Evolutionary conservation across 2,329 filamentous ascomycete species (phyloP).

Genomic region (Xylariaceae sp.): DNA sequence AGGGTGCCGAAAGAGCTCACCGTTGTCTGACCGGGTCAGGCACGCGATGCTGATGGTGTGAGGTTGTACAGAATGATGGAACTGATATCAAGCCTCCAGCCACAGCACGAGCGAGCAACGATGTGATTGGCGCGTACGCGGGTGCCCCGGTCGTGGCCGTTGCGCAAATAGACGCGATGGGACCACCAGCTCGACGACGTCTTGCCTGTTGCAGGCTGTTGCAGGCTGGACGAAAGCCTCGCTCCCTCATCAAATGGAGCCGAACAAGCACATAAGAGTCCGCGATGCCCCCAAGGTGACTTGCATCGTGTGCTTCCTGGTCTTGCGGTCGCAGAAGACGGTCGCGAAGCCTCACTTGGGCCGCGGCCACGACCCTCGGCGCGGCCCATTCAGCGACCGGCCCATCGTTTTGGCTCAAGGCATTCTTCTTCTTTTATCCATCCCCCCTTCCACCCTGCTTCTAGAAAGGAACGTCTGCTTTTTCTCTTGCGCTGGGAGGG

Average conservation of each 20-base stretch:
- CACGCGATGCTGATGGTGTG: slow-evolving; percentile 3
- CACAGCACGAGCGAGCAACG: slow-evolving; percentile 15
- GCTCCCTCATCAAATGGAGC: slow-evolving; percentile 4
- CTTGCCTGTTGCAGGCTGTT: slow-evolving; percentile 4
- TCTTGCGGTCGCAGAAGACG: slow-evolving; percentile 22
- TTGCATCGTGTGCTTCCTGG: slow-evolving; percentile 12
- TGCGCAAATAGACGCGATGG: slow-evolving; percentile 18
- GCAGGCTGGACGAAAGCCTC: background rate
- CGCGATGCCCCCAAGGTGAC: slow-evolving; percentile 20
- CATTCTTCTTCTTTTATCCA: slow-evolving; percentile 4
- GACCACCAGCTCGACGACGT: slow-evolving; percentile 1
- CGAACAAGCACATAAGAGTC: slow-evolving; percentile 27
- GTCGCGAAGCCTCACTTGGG: slow-evolving; percentile 29
- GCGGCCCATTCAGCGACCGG: slow-evolving; percentile 24
- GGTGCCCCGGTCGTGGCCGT: slow-evolving; percentile 9
- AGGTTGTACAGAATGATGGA: slow-evolving; percentile 1
- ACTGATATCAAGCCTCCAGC: slow-evolving; percentile 10
- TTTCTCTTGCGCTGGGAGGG: background rate
- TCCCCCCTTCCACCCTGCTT: slow-evolving; percentile 7
- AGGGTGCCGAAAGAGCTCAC: slow-evolving; percentile 1
- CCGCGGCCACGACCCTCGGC: slow-evolving; percentile 18
- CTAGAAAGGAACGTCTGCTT: slow-evolving; percentile 12
- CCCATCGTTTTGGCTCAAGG: slow-evolving; percentile 20
- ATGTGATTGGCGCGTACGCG: slow-evolving; percentile 27
- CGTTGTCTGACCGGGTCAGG: background rate